These are phyloP conservation scores for Austroboletus eburneus DNA, from an alignment of 768 basidiomycete genomes.

Conservation along the genomic window DNA sequence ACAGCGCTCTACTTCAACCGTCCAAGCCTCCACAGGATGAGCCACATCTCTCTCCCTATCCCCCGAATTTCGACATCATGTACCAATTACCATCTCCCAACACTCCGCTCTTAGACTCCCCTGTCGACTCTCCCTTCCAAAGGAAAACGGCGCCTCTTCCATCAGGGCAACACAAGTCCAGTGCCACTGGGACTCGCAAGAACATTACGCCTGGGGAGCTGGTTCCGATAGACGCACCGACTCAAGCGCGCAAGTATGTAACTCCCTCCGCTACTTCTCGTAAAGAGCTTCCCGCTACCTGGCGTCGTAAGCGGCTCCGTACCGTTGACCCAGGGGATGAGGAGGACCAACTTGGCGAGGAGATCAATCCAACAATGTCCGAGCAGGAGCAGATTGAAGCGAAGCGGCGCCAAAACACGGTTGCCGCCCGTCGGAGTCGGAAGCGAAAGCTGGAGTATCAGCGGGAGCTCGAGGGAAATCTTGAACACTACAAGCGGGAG, in stretches of 20 bases:
- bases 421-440: constrained; percentile 78
- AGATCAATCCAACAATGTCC: constrained; percentile 39
- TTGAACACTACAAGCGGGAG: constrained; percentile 52
- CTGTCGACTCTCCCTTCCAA: constrained; percentile 26
- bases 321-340: constrained; percentile 47
- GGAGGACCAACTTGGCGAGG: constrained; percentile 35
- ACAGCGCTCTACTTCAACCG: constrained; percentile 14
- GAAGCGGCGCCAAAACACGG: constrained; percentile 80
- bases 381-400: constrained; percentile 68
- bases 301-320: constrained; percentile 58
- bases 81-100: constrained; percentile 47
- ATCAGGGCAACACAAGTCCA: constrained; percentile 25
- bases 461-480: constrained; percentile 54
- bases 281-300: constrained; percentile 72
- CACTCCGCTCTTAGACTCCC: constrained; percentile 46
- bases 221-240: constrained; percentile 73
- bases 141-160: constrained; percentile 13
- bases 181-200: constrained; percentile 67
- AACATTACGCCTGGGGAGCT: constrained; percentile 62
- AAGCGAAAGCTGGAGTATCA: constrained; percentile 71
- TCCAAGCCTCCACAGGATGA: constrained; percentile 13
- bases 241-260: constrained; percentile 71
- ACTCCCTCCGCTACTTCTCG: constrained; percentile 72
- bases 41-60: constrained; percentile 6
- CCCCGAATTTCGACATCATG: constrained; percentile 33